A percentile compares a stretch with the other conserved stretches of the same genome.
phyloP scores from a whole-genome alignment of 768 basidiomycete species.

The Panus rudis region DNA sequence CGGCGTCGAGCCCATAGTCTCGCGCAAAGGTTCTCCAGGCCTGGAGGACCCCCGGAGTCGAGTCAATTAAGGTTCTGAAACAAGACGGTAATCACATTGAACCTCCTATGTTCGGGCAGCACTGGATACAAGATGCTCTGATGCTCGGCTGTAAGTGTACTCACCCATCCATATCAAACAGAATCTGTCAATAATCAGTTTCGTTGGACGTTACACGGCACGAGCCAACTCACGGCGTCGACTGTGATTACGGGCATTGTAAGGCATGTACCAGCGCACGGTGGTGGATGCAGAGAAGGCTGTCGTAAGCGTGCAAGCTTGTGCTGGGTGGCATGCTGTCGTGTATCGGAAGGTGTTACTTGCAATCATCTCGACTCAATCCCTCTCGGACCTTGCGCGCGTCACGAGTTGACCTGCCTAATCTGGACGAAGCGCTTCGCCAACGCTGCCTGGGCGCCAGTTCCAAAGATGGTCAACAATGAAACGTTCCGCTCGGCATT shows the following conservation, averaged over 20 bases:
- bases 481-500: too few species aligned
- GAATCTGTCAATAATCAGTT: constrained; percentile 33
- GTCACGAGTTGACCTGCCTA: too few species aligned
- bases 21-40: constrained; percentile 69
- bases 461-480: too few species aligned
- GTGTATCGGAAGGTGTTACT: too few species aligned
- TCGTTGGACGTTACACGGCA: not conserved
- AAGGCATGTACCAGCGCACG: too few species aligned
- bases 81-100: not conserved
- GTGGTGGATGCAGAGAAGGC: too few species aligned
- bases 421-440: too few species aligned
- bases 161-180: constrained; percentile 70
- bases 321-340: too few species aligned
- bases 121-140: not conserved
- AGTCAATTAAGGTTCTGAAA: constrained; percentile 66
- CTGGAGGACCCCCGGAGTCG: constrained; percentile 73
- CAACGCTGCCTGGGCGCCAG: too few species aligned
- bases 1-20: constrained; percentile 48
- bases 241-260: constrained; percentile 34
- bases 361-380: too few species aligned
- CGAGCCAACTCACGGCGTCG: constrained; percentile 40
- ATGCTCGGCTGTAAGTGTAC: constrained; percentile 6
- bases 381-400: too few species aligned
- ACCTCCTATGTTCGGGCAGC: constrained; percentile 1
- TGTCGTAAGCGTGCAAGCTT: too few species aligned